These are phyloP conservation scores for Prinsepia uniflora DNA, from an alignment of 306 rosid genomes.

Conservation along the genomic window DNA sequence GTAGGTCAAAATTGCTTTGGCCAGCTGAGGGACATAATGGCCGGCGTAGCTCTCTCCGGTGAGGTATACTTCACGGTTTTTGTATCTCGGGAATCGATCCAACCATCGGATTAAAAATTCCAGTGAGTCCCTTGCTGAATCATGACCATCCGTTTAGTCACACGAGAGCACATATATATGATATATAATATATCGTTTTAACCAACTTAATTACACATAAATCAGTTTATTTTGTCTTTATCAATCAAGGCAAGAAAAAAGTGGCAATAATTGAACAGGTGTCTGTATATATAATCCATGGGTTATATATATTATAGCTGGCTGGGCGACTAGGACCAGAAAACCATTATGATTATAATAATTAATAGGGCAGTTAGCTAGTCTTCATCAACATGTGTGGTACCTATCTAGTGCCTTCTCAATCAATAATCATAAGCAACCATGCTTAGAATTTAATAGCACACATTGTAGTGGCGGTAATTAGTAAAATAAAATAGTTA, in stretches of 20 bases:
- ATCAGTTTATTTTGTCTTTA: neutral
- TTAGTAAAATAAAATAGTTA: constrained; percentile 6
- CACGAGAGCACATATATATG: too few species aligned
- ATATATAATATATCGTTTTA: too few species aligned
- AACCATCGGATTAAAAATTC: constrained; percentile 73
- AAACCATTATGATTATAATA: neutral
- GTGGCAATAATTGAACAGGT: neutral
- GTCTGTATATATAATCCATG: neutral
- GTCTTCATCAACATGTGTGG: neutral
- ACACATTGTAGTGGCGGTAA: neutral
- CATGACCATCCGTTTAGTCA: neutral
- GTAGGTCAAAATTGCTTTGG: constrained; percentile 55
- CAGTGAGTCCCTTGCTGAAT: constrained; percentile 76
- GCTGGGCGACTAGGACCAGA: neutral
- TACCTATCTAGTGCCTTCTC: neutral
- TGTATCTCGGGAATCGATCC: constrained; percentile 78
- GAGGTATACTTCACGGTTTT: constrained; percentile 61
- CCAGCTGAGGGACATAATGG: constrained; percentile 92
- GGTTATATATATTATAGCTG: neutral
- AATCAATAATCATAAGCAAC: neutral
- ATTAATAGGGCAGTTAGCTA: neutral
- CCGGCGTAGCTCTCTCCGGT: constrained; percentile 98
- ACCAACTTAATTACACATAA: neutral
- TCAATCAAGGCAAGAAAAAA: neutral
- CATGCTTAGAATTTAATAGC: neutral